These are phyloP conservation scores for Poterioochromonas sp. DNA, from an alignment of 352 stramenopile species.

Conservation along the genomic window DNA sequence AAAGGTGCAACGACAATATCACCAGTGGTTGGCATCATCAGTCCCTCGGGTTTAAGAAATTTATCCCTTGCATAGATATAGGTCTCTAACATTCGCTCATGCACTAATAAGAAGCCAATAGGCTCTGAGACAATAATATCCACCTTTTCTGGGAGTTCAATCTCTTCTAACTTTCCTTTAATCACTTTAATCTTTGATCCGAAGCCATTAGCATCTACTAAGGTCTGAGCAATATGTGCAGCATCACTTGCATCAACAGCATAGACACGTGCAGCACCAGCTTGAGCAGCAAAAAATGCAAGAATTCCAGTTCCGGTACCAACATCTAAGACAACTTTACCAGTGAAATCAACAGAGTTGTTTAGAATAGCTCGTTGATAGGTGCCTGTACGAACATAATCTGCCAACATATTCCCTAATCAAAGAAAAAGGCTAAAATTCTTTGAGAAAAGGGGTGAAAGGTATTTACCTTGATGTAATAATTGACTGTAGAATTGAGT, in stretches of 20 bases:
- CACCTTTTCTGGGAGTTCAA: slow-evolving; percentile 79
- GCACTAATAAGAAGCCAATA: slow-evolving; percentile 86
- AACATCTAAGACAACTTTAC: slow-evolving; percentile 87
- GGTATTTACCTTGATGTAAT: slow-evolving; percentile 58
- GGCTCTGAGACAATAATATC: slow-evolving; percentile 90
- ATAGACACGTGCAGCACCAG: slow-evolving; percentile 81
- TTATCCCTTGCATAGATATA: slow-evolving; percentile 73
- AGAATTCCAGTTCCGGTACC: slow-evolving; percentile 84
- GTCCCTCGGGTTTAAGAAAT: slow-evolving; percentile 74
- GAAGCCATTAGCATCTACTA: slow-evolving; percentile 19
- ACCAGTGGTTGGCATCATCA: slow-evolving; percentile 82
- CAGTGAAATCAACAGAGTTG: slow-evolving; percentile 71
- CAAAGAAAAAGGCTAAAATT: not conserved
- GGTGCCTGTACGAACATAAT: slow-evolving; percentile 75
- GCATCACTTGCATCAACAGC: slow-evolving; percentile 61
- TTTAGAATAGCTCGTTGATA: slow-evolving; percentile 83
- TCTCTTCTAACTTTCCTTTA: slow-evolving; percentile 84
- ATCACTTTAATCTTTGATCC: slow-evolving; percentile 64
- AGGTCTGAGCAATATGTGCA: not conserved
- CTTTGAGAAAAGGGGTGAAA: not conserved
- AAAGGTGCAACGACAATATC: slow-evolving; percentile 80
- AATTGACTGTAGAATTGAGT: slow-evolving; percentile 86
- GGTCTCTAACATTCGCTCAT: slow-evolving; percentile 86
- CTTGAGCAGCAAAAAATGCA: slow-evolving; percentile 83
- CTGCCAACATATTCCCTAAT: slow-evolving; percentile 23